A percentile compares a stretch with the other conserved stretches of the same genome.
These are phyloP conservation scores for Desmodesmus armatus DNA, from an alignment of 139 green algal genomes.

Conservation along the genomic window DNA sequence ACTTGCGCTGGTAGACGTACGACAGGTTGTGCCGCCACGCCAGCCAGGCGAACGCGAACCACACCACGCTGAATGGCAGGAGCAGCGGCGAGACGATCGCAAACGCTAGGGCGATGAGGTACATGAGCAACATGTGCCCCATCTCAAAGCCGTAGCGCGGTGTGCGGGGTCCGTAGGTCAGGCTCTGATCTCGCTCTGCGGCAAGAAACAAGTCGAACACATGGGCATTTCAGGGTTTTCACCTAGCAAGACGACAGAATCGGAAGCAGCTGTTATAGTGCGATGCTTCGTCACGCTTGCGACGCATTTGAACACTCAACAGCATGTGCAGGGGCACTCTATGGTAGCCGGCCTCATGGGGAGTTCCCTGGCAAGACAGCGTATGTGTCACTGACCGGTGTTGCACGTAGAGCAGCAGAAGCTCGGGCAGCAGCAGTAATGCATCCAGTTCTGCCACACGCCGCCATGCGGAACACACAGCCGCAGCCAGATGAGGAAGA, in stretches of 20 bases:
- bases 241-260: no score
- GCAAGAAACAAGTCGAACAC: no score
- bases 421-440: slow-evolving; percentile 27
- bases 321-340: no score
- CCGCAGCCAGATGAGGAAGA: slow-evolving; percentile 55
- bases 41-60: slow-evolving; percentile 61
- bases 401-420: slow-evolving; percentile 36
- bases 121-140: slow-evolving; percentile 61
- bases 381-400: no score
- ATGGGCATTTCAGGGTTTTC: no score
- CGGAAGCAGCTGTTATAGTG: no score
- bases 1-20: slow-evolving; percentile 75
- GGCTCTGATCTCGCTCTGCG: slow-evolving; percentile 41
- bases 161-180: slow-evolving; percentile 39
- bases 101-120: slow-evolving; percentile 62
- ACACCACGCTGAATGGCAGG: slow-evolving; percentile 68
- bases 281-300: no score
- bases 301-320: no score
- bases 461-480: slow-evolving; percentile 59
- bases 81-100: slow-evolving; percentile 76
- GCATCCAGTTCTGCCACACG: slow-evolving; percentile 51
- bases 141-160: slow-evolving; percentile 65
- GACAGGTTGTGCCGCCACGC: slow-evolving; percentile 60
- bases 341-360: no score
- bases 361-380: no score